Percentiles rank a stretch among this genome's conserved stretches.
phyloP scores from a whole-genome alignment of 2,329 filamentous ascomycete genomes.

The Fusarium sp. region DNA sequence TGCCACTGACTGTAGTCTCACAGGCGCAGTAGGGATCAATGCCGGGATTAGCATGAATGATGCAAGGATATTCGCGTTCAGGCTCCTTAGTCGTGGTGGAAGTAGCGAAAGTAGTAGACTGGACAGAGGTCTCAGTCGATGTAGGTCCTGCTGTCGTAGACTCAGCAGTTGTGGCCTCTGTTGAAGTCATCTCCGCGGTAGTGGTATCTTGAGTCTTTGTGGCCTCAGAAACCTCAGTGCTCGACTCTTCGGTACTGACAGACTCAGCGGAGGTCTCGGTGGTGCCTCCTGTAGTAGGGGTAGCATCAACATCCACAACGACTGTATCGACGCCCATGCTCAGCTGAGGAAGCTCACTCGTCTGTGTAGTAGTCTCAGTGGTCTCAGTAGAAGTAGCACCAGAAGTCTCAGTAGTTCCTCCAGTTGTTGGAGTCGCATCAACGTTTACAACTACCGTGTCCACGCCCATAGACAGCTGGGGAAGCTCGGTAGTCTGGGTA shows the following conservation, averaged over 20 bases:
- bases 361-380: not conserved
- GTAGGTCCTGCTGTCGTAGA: not conserved
- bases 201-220: not conserved
- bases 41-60: not conserved
- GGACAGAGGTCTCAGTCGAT: not conserved
- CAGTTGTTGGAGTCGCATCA: not conserved
- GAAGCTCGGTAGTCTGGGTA: not conserved
- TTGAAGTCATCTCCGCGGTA: not conserved
- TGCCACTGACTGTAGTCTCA: conserved; percentile 1
- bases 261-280: not conserved
- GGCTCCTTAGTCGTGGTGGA: not conserved
- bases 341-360: not conserved
- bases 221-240: not conserved
- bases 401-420: not conserved
- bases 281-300: not conserved
- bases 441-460: not conserved
- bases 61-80: conserved; percentile 1
- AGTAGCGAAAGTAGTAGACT: not conserved
- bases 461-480: not conserved
- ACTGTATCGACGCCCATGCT: not conserved
- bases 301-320: not conserved
- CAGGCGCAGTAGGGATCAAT: not conserved
- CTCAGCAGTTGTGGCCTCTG: not conserved
- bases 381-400: not conserved
- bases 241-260: not conserved